Base-by-base conservation (phyloP, 1,139 yeast species). In the Pneumocystis oryctolagi region DNA sequence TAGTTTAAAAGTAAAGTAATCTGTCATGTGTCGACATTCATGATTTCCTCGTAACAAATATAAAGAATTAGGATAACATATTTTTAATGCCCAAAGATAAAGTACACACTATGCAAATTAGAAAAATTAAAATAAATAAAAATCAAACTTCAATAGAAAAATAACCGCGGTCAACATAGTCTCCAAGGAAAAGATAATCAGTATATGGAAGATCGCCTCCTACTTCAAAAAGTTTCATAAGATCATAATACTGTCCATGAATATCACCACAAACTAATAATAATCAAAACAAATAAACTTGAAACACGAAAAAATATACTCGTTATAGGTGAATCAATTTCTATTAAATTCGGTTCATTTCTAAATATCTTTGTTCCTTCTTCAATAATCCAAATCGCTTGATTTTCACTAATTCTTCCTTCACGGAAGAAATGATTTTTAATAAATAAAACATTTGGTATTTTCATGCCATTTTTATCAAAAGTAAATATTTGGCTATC, bases 121-220 rank as follows among this genome's bases (percentile, higher is more conserved):
- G 4, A 37, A 42, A 18, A 56, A 8, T 25, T 32, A 25, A 30
- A 31, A 42, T n/a, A 53, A 8, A 60, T 3, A 56, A 8, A 42
- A 9, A 32, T 9, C 2, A 20, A 57, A 57, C 59, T 28, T 92
- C 98, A 65, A 89, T 83, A 18, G 97, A 87, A 71, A 87, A 90
- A 57, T 89, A 84, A 3, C 98, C 98, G 68, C 98, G 79, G 74
- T 92, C 98, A 40, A 92, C 98, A 71, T 92, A 92, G 74, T 92
- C 98, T 20, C 98, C 98, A 66, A 92, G 75, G 70, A 92, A 92
- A 65, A 92, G 77, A 73, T 89, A 92, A 16, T 87, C 80, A 0
- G 95, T 86, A 8, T 58, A 30, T n/a, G 61, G 18, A 2, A 97
- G 97, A 71, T 85, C 85, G 1, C 97, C 98, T 53, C 97, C 96